phyloP scores from a whole-genome alignment of 2,329 filamentous ascomycete species.

The Aspergillus awamori region DNA sequence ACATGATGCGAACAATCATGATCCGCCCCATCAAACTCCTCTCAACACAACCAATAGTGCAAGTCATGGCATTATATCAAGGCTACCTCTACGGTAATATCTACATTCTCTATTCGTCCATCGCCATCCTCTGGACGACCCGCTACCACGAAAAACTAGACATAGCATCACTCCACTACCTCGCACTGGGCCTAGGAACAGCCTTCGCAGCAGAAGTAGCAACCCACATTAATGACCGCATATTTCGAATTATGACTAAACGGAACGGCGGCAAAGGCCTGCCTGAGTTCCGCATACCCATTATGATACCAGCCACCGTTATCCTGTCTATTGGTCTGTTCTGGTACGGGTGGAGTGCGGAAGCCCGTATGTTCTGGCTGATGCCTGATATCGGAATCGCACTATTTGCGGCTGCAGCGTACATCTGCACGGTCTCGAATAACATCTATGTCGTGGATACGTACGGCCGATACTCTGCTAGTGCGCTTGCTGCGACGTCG shows the following conservation, averaged over 20 bases:
- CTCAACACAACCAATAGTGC: conserved; percentile 60
- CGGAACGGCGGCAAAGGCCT: conserved; percentile 26
- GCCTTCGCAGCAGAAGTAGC: conserved; percentile 54
- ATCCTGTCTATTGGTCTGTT: conserved; percentile 53
- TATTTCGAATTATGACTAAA: conserved; percentile 39
- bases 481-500: not conserved
- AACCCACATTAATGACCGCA: conserved; percentile 48
- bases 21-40: conserved; percentile 58
- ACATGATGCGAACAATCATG: conserved; percentile 42
- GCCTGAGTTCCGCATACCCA: conserved; percentile 60
- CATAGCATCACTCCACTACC: conserved; percentile 62
- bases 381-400: not conserved
- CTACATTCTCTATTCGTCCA: conserved; percentile 64
- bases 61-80: conserved; percentile 55
- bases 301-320: conserved; percentile 55
- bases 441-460: not conserved
- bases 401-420: not conserved
- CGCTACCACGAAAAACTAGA: conserved; percentile 56
- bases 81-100: conserved; percentile 62
- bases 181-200: conserved; percentile 63
- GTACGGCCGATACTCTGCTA: not conserved
- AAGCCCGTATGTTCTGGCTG: not conserved
- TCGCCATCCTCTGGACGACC: conserved; percentile 58
- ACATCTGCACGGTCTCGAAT: not conserved
- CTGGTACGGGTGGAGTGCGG: conserved; percentile 51